These are phyloP conservation scores for Ophiobolus disseminans DNA, from an alignment of 2,329 filamentous ascomycete genomes.

Conservation along the genomic window DNA sequence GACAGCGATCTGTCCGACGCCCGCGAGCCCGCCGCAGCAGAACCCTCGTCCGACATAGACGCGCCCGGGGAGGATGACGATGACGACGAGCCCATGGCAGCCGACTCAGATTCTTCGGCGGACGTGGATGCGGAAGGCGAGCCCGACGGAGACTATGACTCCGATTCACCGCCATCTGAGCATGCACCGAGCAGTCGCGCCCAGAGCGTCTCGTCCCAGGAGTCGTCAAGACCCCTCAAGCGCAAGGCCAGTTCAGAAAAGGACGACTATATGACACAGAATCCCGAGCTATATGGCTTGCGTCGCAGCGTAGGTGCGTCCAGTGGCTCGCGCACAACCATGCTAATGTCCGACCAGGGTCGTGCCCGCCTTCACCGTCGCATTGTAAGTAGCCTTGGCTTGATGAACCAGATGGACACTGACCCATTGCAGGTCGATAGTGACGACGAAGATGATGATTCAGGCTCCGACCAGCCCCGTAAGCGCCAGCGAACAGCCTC, in stretches of 20 bases:
- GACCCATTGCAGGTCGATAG: constrained; percentile 61
- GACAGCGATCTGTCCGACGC: constrained; percentile 81
- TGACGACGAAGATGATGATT: constrained; percentile 73
- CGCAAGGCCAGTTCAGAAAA: constrained; percentile 71
- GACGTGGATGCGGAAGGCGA: constrained; percentile 60
- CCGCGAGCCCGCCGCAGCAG: constrained; percentile 61
- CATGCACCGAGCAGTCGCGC: constrained; percentile 60
- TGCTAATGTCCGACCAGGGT: constrained; percentile 55
- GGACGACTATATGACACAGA: constrained; percentile 85
- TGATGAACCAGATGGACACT: constrained; percentile 21
- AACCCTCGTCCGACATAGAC: constrained; percentile 49
- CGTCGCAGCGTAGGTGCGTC: constrained; percentile 79
- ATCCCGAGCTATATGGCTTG: constrained; percentile 93
- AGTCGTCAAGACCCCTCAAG: constrained; percentile 71
- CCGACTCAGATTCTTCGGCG: constrained; percentile 55
- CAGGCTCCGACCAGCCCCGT: constrained; percentile 63
- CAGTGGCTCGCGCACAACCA: constrained; percentile 7
- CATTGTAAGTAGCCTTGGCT: constrained; percentile 57
- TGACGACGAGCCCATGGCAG: constrained; percentile 54
- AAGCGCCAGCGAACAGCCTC: constrained; percentile 74
- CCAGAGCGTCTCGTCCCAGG: constrained; percentile 71
- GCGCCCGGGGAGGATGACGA: constrained; percentile 49
- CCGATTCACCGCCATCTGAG: constrained; percentile 61
- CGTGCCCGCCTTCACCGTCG: constrained; percentile 68
- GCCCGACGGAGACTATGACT: constrained; percentile 75